A percentile compares a stretch with the other conserved stretches of the same genome.
phyloP scores from a whole-genome alignment of 208 protist species.

The Wallacemonas collosoma region DNA sequence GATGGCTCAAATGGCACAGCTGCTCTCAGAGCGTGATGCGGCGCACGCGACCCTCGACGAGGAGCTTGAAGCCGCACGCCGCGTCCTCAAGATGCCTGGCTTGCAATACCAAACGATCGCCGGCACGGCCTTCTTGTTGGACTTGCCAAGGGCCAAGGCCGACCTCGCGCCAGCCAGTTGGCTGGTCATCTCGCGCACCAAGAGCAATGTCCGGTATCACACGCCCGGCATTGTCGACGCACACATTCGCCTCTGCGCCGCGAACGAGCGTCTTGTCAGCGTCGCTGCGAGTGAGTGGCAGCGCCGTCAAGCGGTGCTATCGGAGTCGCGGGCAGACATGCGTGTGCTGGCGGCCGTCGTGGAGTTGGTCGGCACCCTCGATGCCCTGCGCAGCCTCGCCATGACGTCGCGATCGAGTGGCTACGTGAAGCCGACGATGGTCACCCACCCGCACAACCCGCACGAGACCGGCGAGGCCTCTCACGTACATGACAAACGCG shows the following conservation, averaged over 20 bases:
- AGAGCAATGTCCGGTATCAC: slow-evolving; percentile 84
- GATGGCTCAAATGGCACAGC: slow-evolving; percentile 31
- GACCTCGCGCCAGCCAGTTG: slow-evolving; percentile 56
- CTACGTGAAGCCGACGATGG: slow-evolving; percentile 56
- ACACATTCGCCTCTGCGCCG: slow-evolving; percentile 60
- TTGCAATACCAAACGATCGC: slow-evolving; percentile 82
- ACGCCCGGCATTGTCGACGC: slow-evolving; percentile 61
- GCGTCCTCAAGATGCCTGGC: slow-evolving; percentile 47
- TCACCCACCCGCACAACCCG: slow-evolving; percentile 4
- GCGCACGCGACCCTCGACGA: slow-evolving; percentile 48
- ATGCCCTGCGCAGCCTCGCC: slow-evolving; percentile 68
- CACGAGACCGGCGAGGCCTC: no score
- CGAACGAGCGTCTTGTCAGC: slow-evolving; percentile 61
- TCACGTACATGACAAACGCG: no score
- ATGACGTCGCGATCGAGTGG: slow-evolving; percentile 53
- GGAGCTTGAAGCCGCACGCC: slow-evolving; percentile 61
- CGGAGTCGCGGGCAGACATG: slow-evolving; percentile 28
- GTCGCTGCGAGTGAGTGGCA: slow-evolving; percentile 65
- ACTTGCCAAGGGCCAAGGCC: slow-evolving; percentile 63
- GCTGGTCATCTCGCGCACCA: slow-evolving; percentile 78
- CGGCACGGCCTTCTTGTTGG: slow-evolving; percentile 78
- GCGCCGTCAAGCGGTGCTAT: slow-evolving; percentile 39
- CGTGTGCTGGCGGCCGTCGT: slow-evolving; percentile 43
- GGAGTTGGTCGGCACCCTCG: slow-evolving; percentile 48
- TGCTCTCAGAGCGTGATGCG: slow-evolving; percentile 38